Evolutionary conservation across 768 basidiomycete genomes (phyloP).

Genomic region (Cyclocybe aegerita): DNA sequence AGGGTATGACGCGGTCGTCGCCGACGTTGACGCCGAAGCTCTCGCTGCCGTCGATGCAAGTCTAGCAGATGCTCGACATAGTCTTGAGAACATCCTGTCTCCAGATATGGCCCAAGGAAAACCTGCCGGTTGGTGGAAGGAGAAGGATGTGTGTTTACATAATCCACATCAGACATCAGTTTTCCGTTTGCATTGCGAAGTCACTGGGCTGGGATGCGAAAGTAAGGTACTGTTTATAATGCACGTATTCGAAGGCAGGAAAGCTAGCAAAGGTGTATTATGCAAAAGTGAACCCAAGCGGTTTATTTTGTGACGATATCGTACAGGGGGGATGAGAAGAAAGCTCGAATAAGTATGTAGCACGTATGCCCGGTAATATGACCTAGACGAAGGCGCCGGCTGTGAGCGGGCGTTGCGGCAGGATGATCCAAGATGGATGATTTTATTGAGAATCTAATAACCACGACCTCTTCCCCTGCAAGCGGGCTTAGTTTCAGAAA

Average conservation of each 20-base stretch:
- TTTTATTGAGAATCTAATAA: slow-evolving; percentile 35
- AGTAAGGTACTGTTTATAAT: background rate
- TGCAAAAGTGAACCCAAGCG: slow-evolving; percentile 12
- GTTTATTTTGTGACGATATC: slow-evolving; percentile 17
- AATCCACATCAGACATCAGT: background rate
- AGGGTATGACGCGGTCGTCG: slow-evolving; percentile 47
- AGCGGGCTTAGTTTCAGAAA: background rate
- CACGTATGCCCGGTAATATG: background rate
- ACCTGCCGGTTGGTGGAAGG: slow-evolving; percentile 22
- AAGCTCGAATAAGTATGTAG: slow-evolving; percentile 1
- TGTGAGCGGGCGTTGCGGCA: background rate
- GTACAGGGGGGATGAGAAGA: slow-evolving; percentile 15
- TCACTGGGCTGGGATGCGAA: background rate
- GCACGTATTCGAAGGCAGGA: background rate
- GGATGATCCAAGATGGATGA: background rate
- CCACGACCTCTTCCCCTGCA: slow-evolving; percentile 65
- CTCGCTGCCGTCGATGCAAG: slow-evolving; percentile 44
- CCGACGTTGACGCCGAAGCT: slow-evolving; percentile 8
- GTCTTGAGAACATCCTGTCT: slow-evolving; percentile 10
- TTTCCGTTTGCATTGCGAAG: slow-evolving; percentile 12
- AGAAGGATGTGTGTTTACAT: background rate
- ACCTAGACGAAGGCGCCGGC: background rate
- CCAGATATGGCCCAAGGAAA: slow-evolving; percentile 17
- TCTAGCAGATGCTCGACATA: slow-evolving; percentile 36
- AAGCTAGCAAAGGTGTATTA: slow-evolving; percentile 11